Base-by-base conservation (phyloP, 345 rosid genomes). In the Moricandia arvensis region DNA sequence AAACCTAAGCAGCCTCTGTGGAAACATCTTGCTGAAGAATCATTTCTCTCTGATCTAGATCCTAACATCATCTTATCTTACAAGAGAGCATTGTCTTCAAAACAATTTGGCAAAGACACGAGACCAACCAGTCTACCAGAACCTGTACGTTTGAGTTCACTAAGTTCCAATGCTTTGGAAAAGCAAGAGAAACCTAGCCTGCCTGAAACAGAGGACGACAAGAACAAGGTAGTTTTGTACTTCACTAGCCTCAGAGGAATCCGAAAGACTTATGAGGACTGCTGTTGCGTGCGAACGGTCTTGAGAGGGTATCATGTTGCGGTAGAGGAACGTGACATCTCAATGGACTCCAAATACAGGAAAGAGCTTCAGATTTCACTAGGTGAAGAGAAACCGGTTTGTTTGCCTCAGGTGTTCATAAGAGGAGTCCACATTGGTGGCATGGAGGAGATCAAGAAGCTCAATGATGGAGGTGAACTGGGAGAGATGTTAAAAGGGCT, bases 181-280 rank as follows among this genome's bases (percentile, higher is more conserved):
- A 68, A 75, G 0, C 67, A 27, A 61, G 45, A 41, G 58, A 77
- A 65, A 16, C 34, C 77, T 38, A 49, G 68, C 45, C 63, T 66
- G 12, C 70, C 75, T 15, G 78, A 62, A 26, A 65, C 53, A 77
- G 86, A 83, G 27, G 63, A 37, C 6, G 43, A 18, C 65, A 55
- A 55, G 59, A 63, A 80, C 53, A 81, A 71, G 71, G 72, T 91
- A 27, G 82, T 90, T 16, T 15, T 94, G 10, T 91, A 90, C 71
- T 88, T 86, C 61, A 91, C 98, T 3, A 93, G 94, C 62, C 79
- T 93, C 38, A 82, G 98, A 73, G 98, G 97, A 9, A 87, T 93
- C 18, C 75, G 96, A 33, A 90, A 88, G 85, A 93, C 97, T 4
- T 86, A 80, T 38, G 98, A 93, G 83, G 97, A 91, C 70, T 88